Evolutionary conservation across 2,329 filamentous ascomycete species (phyloP), one percentile per base, ranked within the genome.

Genomic region (Nemania diffusa): DNA sequence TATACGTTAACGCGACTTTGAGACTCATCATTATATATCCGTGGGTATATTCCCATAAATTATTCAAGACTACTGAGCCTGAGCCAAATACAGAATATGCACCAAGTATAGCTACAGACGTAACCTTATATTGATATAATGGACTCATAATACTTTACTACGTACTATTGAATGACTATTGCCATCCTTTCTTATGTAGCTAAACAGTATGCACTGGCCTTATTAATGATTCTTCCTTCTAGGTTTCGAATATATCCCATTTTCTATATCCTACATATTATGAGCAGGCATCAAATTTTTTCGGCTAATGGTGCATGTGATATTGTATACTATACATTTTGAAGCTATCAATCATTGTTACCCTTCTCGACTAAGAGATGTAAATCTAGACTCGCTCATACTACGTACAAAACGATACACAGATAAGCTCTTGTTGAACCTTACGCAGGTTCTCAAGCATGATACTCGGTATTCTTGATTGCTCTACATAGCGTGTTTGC

Each of bases 301-400:
- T 27, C n/a, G 44, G 20, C 27, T 22, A 53, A 22, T 27, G 20
- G 20, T 24, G 15, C 24, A 20, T 15, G 20, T 7, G 22, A 58
- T 37, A 17, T 48, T n/a, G 20, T 17, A n/a, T 40, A 22, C n/a
- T 27, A 50, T n/a, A 20, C 46, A 20, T 15, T 27, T 15, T 1
- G 7, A 56, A 2, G 13, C 17, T 29, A 5, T 56, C 24, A 42
- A 26, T 42, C 32, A 7, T 17, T 9, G 26, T 3, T 60, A 32
- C n/a, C 29, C 15, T n/a, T 5, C 15, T 22, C 8, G 55, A 26
- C 1, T 27, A 13, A 22, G 5, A 15, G 32, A 42, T 40, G 42
- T 22, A 15, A 61, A 32, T 44, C n/a, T 32, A n/a, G 4, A 24
- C 20, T 51, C 50, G 17, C 22, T 60, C 32, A 60, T 46, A 37